phyloP scores from a whole-genome alignment of 2,329 filamentous ascomycete genomes.

The Helotiales sp. region DNA sequence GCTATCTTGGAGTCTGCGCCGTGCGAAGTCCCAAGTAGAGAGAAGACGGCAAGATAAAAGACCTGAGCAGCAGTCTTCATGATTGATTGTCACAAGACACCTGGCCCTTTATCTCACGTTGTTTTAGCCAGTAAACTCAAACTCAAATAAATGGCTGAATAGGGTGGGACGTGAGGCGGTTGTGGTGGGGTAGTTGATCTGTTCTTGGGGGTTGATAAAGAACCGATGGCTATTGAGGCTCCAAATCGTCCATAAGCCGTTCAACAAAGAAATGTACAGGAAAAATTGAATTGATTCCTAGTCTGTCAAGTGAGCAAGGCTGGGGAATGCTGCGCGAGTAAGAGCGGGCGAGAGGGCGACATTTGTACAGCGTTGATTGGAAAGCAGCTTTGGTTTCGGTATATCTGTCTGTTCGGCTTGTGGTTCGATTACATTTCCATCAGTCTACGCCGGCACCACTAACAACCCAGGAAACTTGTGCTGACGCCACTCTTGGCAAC shows the following conservation, averaged over 20 bases:
- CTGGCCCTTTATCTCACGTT: conserved; percentile 28
- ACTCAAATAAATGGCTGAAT: conserved; percentile 27
- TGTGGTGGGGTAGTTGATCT: conserved; percentile 12
- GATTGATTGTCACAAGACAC: conserved; percentile 30
- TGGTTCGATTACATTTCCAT: conserved; percentile 28
- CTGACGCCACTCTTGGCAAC: conserved; percentile 20
- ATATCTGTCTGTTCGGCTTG: conserved; percentile 30
- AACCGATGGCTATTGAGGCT: conserved; percentile 25
- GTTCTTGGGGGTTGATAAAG: conserved; percentile 21
- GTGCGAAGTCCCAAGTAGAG: conserved; percentile 57
- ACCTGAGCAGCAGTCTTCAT: conserved; percentile 60
- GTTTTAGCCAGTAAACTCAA: conserved; percentile 20
- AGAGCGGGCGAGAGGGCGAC: background rate
- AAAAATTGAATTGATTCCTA: conserved; percentile 1
- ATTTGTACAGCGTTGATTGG: conserved; percentile 27
- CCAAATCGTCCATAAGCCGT: conserved; percentile 4
- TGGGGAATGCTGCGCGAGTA: conserved; percentile 6
- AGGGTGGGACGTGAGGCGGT: conserved; percentile 8
- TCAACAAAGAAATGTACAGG: conserved; percentile 25
- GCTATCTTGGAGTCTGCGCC: conserved; percentile 43
- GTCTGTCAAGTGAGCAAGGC: background rate
- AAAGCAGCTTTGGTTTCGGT: conserved; percentile 34
- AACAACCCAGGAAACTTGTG: conserved; percentile 1
- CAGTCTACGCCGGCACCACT: background rate
- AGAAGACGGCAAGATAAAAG: conserved; percentile 67